phyloP scores from a whole-genome alignment of 352 stramenopile genomes.

The Pythium brachiatum region DNA sequence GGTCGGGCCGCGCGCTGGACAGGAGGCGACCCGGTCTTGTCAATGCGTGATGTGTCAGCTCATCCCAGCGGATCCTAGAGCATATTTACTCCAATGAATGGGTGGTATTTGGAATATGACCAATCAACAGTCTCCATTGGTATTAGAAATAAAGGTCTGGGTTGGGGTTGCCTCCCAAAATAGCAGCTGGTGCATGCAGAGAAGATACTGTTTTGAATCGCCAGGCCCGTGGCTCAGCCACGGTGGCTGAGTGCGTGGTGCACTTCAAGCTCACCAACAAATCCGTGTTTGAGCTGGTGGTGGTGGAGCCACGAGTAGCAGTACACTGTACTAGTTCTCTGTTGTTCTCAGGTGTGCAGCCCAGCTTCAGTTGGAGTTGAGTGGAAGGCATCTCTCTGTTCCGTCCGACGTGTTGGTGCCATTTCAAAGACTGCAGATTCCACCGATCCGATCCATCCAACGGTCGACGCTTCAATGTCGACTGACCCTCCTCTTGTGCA shows the following conservation, averaged over 20 bases:
- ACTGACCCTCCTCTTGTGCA: neutral
- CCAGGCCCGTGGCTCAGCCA: neutral
- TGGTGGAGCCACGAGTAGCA: too few species aligned
- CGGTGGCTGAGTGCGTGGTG: neutral
- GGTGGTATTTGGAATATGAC: neutral
- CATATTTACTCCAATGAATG: neutral
- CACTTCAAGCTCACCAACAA: too few species aligned
- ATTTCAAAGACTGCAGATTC: too few species aligned
- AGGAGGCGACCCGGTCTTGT: neutral
- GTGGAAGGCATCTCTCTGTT: too few species aligned
- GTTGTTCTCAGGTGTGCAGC: too few species aligned
- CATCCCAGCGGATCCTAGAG: neutral
- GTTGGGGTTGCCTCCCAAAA: neutral
- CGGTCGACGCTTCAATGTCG: slow-evolving; percentile 16
- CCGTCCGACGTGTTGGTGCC: too few species aligned
- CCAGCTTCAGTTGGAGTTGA: too few species aligned
- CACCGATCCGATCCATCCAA: neutral
- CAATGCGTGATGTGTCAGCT: neutral
- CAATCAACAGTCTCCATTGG: neutral
- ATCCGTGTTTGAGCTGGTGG: too few species aligned
- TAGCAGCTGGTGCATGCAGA: neutral
- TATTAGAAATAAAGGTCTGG: neutral
- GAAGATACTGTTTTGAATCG: neutral
- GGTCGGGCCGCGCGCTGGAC: neutral
- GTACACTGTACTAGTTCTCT: too few species aligned